Evolutionary conservation across 768 basidiomycete species (phyloP).

Genomic region (Rhizopogon roseolus): DNA sequence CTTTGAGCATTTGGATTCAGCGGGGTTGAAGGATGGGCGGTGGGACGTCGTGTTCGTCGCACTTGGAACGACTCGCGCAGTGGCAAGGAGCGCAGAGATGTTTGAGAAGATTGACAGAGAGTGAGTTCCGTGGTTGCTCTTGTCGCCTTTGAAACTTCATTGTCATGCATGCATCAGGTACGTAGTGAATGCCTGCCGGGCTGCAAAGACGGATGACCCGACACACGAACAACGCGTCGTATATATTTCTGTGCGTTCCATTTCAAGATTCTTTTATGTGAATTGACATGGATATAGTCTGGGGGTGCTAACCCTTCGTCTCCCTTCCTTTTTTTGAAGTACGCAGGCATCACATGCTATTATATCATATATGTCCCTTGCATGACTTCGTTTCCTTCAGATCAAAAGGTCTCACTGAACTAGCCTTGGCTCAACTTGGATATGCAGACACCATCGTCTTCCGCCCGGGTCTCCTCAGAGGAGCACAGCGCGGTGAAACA

Average conservation of each 20-base stretch:
- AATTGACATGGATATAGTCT: conserved; percentile 29
- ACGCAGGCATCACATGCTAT: too few relatives aligned
- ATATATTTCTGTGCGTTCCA: conserved; percentile 61
- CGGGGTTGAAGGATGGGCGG: conserved; percentile 45
- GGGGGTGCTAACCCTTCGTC: conserved; percentile 45
- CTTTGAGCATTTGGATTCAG: conserved; percentile 59
- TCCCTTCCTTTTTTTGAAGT: conserved; percentile 48
- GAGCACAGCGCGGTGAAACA: too few relatives aligned
- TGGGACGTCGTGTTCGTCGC: conserved; percentile 79
- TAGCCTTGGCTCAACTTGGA: conserved; percentile 58
- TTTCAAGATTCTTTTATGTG: not conserved
- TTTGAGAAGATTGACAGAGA: conserved; percentile 79
- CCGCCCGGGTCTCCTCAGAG: conserved; percentile 39
- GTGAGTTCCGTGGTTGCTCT: conserved; percentile 33
- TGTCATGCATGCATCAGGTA: conserved; percentile 38
- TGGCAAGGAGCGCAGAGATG: conserved; percentile 56
- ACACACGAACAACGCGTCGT: conserved; percentile 52
- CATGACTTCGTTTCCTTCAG: conserved; percentile 26
- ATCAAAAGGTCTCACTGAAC: conserved; percentile 75
- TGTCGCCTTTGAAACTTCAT: not conserved
- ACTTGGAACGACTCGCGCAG: conserved; percentile 61
- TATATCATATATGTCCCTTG: too few relatives aligned
- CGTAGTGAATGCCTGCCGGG: conserved; percentile 68
- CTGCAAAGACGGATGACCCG: conserved; percentile 48
- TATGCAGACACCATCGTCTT: conserved; percentile 71